Evolutionary conservation across 2,329 filamentous ascomycete genomes (phyloP), one percentile per base, ranked within the genome.

Genomic region (Lasiodiplodia sp.): DNA sequence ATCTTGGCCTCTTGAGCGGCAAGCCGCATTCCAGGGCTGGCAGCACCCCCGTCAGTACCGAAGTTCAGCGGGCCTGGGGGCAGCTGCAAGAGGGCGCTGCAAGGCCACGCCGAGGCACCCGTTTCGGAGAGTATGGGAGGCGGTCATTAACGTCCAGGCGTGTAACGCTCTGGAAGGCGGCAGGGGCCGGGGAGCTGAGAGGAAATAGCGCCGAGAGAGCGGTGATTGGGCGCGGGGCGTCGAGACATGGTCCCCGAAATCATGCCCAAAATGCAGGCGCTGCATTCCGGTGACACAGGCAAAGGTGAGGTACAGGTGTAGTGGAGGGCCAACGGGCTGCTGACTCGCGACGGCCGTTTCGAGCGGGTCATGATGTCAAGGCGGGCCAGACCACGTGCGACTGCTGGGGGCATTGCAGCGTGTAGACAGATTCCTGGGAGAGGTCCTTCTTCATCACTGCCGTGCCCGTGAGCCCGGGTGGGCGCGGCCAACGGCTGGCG

Each of bases 101-200:
- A 67, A 67, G 65, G 65, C 65, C 28, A 56, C 40, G 64, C 49
- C 37, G 11, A 21, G 14, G 21, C 49, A 34, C 23, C 52, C 49
- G 37, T 67, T 58, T 56, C 51, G 51, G 63, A 31, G 25, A 25
- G 37, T 14, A 25, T 53, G 31, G 34, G 56, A 23, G 44, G 56
- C 28, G 47, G 31, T 65, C 67, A 68, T 65, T 38, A 68, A 68
- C 67, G 67, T 53, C 67, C 25, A 31, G 31, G 60, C 60, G 58
- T 68, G 67, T 62, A 68, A 68, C 67, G 66, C 40, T 56, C 66
- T 63, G 66, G 51, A 62, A 57, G 28, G 55, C 65, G 53, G 65
- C 65, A 67, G 65, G 28, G 60, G 47, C 60, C 40, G 47, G 40
- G 31, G 25, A 65, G 47, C 63, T 55, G 51, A 66, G 49, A 55